phyloP scores from a whole-genome alignment of 805 yeast species.

The Wickerhamiella hasegawae region DNA sequence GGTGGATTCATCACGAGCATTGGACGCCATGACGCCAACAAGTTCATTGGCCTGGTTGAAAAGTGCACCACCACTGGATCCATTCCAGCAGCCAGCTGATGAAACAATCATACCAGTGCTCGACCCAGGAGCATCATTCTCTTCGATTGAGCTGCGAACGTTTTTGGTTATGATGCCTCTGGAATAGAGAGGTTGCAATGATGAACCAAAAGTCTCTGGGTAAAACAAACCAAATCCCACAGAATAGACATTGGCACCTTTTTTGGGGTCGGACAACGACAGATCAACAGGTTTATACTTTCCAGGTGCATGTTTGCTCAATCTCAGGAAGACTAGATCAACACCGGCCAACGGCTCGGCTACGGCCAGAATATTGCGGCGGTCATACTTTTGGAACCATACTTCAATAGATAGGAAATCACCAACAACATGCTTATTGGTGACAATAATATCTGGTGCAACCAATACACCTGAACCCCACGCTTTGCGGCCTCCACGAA shows the following conservation, averaged over 20 bases:
- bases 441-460: constrained; percentile 15
- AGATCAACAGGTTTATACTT: constrained; percentile 11
- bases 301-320: constrained; percentile 6
- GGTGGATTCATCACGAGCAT: constrained; percentile 19
- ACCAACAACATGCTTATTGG: constrained; percentile 22
- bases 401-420: constrained; percentile 7
- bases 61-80: constrained; percentile 25
- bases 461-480: constrained; percentile 26
- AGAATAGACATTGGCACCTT: constrained; percentile 16
- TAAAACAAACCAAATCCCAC: constrained; percentile 22
- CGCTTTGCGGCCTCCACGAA: constrained; percentile 12
- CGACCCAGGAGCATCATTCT: background rate
- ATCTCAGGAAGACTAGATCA: constrained; percentile 18
- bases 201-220: constrained; percentile 14
- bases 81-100: constrained; percentile 25
- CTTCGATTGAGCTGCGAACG: background rate
- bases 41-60: constrained; percentile 14
- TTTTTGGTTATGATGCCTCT: constrained; percentile 14
- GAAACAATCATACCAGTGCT: constrained; percentile 16
- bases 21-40: constrained; percentile 25
- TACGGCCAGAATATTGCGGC: constrained; percentile 7
- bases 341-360: constrained; percentile 17
- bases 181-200: constrained; percentile 18
- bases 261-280: constrained; percentile 7
- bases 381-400: constrained; percentile 7